phyloP scores from a whole-genome alignment of 2,329 filamentous ascomycete species.

The Fusarium metavorans region DNA sequence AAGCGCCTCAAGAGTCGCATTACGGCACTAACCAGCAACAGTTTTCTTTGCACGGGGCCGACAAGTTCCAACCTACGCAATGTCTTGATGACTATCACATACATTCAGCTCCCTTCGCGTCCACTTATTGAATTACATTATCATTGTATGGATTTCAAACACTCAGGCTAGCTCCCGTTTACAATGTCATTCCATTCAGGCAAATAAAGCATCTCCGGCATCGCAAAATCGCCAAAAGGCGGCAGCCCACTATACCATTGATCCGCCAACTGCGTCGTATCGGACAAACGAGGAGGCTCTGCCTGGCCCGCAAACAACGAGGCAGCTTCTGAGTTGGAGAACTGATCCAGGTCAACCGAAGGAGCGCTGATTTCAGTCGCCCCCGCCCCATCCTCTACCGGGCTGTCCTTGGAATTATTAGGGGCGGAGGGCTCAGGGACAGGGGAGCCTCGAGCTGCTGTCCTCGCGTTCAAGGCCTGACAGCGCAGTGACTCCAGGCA shows the following conservation, averaged over 20 bases:
- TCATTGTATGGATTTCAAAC: neutral
- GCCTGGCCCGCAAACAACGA: neutral
- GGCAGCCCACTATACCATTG: neutral
- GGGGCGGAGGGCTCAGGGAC: neutral
- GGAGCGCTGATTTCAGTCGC: neutral
- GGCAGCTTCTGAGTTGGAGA: neutral
- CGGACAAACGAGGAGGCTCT: neutral
- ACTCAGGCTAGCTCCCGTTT: neutral
- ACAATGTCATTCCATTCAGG: conserved; percentile 5
- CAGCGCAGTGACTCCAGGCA: conserved; percentile 5
- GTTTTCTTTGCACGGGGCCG: neutral
- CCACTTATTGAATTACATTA: neutral
- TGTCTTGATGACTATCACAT: neutral
- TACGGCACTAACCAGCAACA: neutral
- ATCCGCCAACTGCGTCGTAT: neutral
- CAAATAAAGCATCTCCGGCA: conserved; percentile 2
- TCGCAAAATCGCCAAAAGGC: neutral
- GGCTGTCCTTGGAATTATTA: neutral
- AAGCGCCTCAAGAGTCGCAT: neutral
- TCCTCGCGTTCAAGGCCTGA: conserved; percentile 10
- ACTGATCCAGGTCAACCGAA: neutral
- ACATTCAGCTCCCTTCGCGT: neutral
- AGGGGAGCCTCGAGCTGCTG: neutral
- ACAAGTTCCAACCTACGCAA: neutral
- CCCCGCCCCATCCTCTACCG: neutral